Evolutionary conservation across 805 yeast genomes (phyloP).

Genomic region (Barnettozyma californica): DNA sequence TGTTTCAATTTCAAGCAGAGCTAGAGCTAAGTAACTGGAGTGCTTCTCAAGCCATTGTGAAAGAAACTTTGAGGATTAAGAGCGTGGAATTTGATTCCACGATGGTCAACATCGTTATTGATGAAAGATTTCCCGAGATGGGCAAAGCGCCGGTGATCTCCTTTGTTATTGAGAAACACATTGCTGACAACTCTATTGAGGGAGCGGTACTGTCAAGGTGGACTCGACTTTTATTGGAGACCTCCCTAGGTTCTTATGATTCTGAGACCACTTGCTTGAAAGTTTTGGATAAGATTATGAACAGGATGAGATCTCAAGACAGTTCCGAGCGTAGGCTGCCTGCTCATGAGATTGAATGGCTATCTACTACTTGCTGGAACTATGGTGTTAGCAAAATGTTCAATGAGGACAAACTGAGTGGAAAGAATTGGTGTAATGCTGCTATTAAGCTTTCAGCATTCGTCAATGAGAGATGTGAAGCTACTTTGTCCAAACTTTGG

Average conservation of each 20-base stretch:
- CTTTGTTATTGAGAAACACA: conserved; percentile 22
- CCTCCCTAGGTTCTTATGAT: conserved; percentile 2
- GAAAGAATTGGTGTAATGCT: conserved; percentile 26
- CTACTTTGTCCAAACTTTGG: conserved; percentile 26
- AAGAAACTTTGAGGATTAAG: conserved; percentile 13
- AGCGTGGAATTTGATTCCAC: conserved; percentile 21
- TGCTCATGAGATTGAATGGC: conserved; percentile 31
- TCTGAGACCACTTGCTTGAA: conserved; percentile 11
- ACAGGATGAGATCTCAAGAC: conserved; percentile 5
- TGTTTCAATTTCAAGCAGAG: conserved; percentile 24
- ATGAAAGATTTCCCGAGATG: conserved; percentile 16
- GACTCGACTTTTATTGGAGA: conserved; percentile 25
- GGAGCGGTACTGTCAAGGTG: conserved; percentile 25
- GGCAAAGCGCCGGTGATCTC: conserved; percentile 18
- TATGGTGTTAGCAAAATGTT: conserved; percentile 28
- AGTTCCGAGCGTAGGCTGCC: conserved; percentile 9
- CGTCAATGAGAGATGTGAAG: conserved; percentile 24
- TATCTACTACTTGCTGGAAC: conserved; percentile 36
- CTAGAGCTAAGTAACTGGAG: conserved; percentile 21
- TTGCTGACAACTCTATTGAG: conserved; percentile 10
- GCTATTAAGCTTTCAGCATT: conserved; percentile 26
- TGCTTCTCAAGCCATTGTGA: conserved; percentile 19
- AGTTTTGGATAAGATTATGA: conserved; percentile 8
- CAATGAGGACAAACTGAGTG: conserved; percentile 18
- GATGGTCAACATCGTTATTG: conserved; percentile 17